Percentiles rank a stretch among this genome's conserved stretches.
Evolutionary conservation across 2,329 filamentous ascomycete species (phyloP).

Genomic region (Penicillium sp.): DNA sequence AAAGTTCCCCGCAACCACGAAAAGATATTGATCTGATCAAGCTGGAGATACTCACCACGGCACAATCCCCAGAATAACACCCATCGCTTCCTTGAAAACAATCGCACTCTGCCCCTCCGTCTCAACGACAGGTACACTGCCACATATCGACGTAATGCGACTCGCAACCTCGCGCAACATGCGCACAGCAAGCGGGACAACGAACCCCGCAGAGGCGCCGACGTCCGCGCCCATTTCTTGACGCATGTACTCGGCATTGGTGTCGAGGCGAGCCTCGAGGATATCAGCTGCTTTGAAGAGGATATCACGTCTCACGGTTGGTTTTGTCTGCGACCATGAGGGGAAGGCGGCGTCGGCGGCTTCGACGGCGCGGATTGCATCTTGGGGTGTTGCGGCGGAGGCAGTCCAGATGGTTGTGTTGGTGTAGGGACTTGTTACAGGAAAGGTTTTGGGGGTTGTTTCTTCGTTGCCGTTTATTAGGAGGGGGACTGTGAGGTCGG

Average conservation of each 20-base stretch:
- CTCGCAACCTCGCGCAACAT: slow-evolving; percentile 54
- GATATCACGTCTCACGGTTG: slow-evolving; percentile 64
- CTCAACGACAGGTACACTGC: slow-evolving; percentile 50
- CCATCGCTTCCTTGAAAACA: slow-evolving; percentile 71
- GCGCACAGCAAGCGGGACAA: slow-evolving; percentile 33
- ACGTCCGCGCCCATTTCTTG: slow-evolving; percentile 54
- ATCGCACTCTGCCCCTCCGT: slow-evolving; percentile 60
- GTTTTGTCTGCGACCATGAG: slow-evolving; percentile 64
- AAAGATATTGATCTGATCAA: neutral
- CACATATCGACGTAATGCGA: slow-evolving; percentile 48
- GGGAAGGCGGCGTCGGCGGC: slow-evolving; percentile 65
- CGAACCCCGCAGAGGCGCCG: slow-evolving; percentile 32
- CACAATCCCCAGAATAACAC: slow-evolving; percentile 73
- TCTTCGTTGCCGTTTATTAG: slow-evolving; percentile 43
- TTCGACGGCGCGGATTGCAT: slow-evolving; percentile 48
- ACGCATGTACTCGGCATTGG: slow-evolving; percentile 60
- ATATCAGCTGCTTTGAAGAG: slow-evolving; percentile 69
- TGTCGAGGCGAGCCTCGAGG: slow-evolving; percentile 43
- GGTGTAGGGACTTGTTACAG: slow-evolving; percentile 56
- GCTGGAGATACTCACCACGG: slow-evolving; percentile 61
- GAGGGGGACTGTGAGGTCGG: slow-evolving; percentile 31
- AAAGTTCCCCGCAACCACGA: neutral
- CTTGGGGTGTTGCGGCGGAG: slow-evolving; percentile 51
- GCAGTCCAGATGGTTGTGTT: slow-evolving; percentile 55
- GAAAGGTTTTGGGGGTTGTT: slow-evolving; percentile 31